Evolutionary conservation across 768 basidiomycete species (phyloP), one percentile per base, ranked within the genome.

Genomic region (Kwoniella sp.): DNA sequence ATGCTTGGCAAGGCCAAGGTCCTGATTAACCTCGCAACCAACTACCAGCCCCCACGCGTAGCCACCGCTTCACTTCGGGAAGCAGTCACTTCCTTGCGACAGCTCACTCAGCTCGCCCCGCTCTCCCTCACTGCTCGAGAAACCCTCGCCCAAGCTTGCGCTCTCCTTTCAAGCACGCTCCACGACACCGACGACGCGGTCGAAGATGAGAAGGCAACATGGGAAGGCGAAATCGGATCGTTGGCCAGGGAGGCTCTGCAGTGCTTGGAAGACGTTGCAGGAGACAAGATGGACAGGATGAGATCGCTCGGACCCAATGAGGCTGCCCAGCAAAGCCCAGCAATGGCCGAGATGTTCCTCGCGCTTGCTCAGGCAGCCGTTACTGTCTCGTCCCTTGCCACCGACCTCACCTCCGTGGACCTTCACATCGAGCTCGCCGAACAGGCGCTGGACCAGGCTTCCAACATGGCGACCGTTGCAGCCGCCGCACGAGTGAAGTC

Each of bases 361-460:
- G 65, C 69, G 9, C 73, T 79, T 1, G 69, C 76, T 7, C 58
- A 66, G 4, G 72, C 74, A 5, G 74, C 74, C 0, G 65, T 76
- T 51, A 59, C 67, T 45, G 76, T 79, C 29, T 73, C 73, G 8
- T 60, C 66, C 23, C 58, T 77, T 23, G 69, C 76, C 1, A 48
- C 47, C 15, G 76, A 76, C 31, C 51, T 73, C 13, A 45, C 59
- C 23, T 54, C 66, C 2, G 73, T 78, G 28, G 75, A 79, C n/a
- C 45, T 67, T 0, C 73, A 78, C 45, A 65, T 74, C 62, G 78
- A 75, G 54, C 65, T 79, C 0, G 71, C 76, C 45, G 78, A 77
- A 52, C 73, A 78, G 52, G 78, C 78, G 22, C 68, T 79, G 8
- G 78, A 79, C 50, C 78, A 78, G 66, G 78, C 78, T 8, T 72